Base-by-base conservation (phyloP, 192 early-diverging fungal genomes). In the Allomyces javanicus region DNA sequence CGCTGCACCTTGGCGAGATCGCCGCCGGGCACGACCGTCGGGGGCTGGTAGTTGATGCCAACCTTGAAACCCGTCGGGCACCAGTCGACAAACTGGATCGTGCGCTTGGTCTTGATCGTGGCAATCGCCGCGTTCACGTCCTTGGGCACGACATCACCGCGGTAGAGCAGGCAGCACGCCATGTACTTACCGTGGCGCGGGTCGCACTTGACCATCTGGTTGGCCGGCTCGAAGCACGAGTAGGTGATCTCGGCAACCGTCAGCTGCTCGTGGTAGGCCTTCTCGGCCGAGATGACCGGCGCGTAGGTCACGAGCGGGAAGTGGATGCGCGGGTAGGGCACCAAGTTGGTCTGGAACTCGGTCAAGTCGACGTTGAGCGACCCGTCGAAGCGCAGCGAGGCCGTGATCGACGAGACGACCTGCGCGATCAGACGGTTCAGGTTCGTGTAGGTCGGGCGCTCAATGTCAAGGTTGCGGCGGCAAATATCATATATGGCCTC, bases 321-420 rank as follows among this genome's bases (percentile, higher is more conserved):
- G 79, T 96, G 87, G 76, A 98, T 98, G 76, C 95, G 92, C 68
- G 95, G 95, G 81, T 95, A 98, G 66, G 95, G 95, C 44, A 98
- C 95, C 82, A 98, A 81, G 86, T 98, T 98, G 77, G 95, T 98
- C 81, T 98, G 95, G 89, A 98, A 98, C 82, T 98, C 95, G 74
- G 86, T 96, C 81, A 98, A 80, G 70, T 98, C 95, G 63, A 98
- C 95, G 76, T 98, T 98, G 71, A 98, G 85, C 33, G 95, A 98
- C 72, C 95, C 95, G 71, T 89, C 87, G 80, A 98, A 98, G 77
- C 95, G 95, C 62, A 98, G 87, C 66, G 95, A 98, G 21, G 95
- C 93, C 22, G 95, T 98, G 86, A 98, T 98, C 62, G 95, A 98
- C 25, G 95, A 98, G 61, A 96, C 95, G 63, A 96, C 93, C 81